These are phyloP conservation scores for Cinnamomum micranthum DNA, from an alignment of 164 flowering plant genomes.

Conservation along the genomic window DNA sequence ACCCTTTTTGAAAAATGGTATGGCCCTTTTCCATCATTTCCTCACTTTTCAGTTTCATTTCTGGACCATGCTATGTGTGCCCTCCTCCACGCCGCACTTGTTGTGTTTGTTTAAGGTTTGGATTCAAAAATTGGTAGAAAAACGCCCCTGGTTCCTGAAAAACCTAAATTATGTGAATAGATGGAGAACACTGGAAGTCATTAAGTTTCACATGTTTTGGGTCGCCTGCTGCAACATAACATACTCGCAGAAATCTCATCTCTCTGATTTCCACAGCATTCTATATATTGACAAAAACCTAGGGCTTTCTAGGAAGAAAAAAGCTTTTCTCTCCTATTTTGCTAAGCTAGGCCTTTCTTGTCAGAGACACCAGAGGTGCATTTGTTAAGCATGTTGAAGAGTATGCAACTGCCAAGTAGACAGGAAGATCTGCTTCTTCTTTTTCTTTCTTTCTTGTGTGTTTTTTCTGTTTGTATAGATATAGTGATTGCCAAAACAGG, in stretches of 20 bases:
- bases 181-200: neutral
- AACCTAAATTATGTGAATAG: neutral
- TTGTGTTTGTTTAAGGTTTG: neutral
- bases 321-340: neutral
- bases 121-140: neutral
- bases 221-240: neutral
- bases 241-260: neutral
- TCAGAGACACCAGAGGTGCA: too few relatives aligned
- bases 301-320: neutral
- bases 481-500: too few relatives aligned
- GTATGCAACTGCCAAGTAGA: too few relatives aligned
- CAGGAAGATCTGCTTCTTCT: too few relatives aligned
- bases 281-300: neutral
- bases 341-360: neutral
- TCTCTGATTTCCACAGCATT: neutral
- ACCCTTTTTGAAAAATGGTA: conserved; percentile 75
- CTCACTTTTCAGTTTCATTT: neutral
- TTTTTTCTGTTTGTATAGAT: too few relatives aligned
- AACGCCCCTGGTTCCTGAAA: too few relatives aligned
- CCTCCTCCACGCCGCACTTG: neutral
- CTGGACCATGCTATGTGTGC: neutral
- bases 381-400: too few relatives aligned
- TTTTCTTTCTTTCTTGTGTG: too few relatives aligned
- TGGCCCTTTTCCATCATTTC: conserved; percentile 13
- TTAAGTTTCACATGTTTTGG: neutral